These are phyloP conservation scores for Sisymbrium altissimum DNA, from an alignment of 345 rosid genomes.

Conservation along the genomic window DNA sequence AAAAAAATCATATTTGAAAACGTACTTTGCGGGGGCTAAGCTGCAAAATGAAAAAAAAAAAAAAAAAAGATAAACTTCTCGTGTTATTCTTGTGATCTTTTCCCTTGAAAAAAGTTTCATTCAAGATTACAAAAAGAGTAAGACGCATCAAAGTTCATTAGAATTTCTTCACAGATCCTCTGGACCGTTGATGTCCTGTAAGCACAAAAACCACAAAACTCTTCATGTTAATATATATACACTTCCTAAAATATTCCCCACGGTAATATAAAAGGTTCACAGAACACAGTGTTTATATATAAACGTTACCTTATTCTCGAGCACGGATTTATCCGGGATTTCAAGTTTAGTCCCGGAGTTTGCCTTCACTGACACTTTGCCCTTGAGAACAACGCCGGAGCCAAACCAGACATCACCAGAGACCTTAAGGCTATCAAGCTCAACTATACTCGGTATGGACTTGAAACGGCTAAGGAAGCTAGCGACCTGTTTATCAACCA, in stretches of 20 bases:
- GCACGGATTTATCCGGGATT: conserved; percentile 59
- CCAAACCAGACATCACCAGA: conserved; percentile 91
- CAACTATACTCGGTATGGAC: conserved; percentile 86
- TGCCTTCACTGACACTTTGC: conserved; percentile 62
- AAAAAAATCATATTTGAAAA: background rate
- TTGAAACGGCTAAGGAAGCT: conserved; percentile 81
- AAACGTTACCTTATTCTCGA: conserved; percentile 64
- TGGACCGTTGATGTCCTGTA: conserved; percentile 69
- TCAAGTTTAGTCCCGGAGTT: conserved; percentile 67
- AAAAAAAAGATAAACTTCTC: background rate
- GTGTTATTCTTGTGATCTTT: conserved; percentile 15
- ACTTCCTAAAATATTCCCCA: background rate
- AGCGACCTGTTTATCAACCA: conserved; percentile 50
- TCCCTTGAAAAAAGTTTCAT: background rate
- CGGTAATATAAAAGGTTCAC: background rate
- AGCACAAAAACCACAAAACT: background rate
- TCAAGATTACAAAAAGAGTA: background rate
- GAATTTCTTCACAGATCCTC: conserved; percentile 49
- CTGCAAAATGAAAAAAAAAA: background rate
- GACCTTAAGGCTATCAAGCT: conserved; percentile 85
- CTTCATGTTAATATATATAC: no score
- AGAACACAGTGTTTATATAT: background rate
- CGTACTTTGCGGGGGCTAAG: background rate
- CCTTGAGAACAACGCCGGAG: conserved; percentile 59
- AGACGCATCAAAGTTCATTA: background rate